phyloP scores from a whole-genome alignment of 2,329 filamentous ascomycete species.

The Basipetospora chlamydospora region DNA sequence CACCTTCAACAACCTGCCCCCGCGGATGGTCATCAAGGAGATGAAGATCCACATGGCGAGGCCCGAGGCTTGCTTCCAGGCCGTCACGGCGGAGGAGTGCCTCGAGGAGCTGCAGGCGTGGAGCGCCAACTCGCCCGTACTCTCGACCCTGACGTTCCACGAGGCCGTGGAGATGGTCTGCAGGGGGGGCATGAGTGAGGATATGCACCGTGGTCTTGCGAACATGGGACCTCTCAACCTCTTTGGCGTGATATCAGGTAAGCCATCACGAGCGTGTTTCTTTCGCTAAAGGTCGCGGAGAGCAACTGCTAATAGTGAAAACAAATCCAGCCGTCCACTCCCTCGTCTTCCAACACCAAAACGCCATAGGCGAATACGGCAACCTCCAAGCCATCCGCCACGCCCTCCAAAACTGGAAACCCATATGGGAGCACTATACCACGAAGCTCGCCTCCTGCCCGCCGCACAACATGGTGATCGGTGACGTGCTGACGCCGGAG shows the following conservation, averaged over 20 bases:
- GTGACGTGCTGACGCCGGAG: slow-evolving; percentile 9
- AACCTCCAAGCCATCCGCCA: slow-evolving; percentile 15
- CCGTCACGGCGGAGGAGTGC: slow-evolving; percentile 17
- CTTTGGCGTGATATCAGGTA: slow-evolving; percentile 11
- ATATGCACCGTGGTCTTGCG: slow-evolving; percentile 8
- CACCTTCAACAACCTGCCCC: slow-evolving; percentile 25
- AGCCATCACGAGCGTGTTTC: too few species aligned
- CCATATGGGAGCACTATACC: slow-evolving; percentile 13
- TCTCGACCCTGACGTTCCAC: slow-evolving; percentile 10
- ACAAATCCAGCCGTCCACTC: slow-evolving; percentile 14
- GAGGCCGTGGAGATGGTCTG: slow-evolving; percentile 14
- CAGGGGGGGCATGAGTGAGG: slow-evolving; percentile 9
- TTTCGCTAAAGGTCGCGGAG: too few species aligned
- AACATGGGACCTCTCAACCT: slow-evolving; percentile 14
- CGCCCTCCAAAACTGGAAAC: slow-evolving; percentile 15
- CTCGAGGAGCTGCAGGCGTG: slow-evolving; percentile 14
- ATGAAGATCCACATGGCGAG: slow-evolving; percentile 21
- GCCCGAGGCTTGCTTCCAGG: slow-evolving; percentile 23
- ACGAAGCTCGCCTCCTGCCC: slow-evolving; percentile 6
- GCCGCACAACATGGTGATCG: slow-evolving; percentile 10
- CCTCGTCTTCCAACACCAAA: slow-evolving; percentile 22
- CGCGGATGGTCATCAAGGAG: slow-evolving; percentile 23
- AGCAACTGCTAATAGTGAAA: slow-evolving; percentile 1
- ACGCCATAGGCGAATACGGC: slow-evolving; percentile 15
- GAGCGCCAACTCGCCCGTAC: slow-evolving; percentile 14